These are phyloP conservation scores for Fusarium pininemorale DNA, from an alignment of 2,329 filamentous ascomycete species.

Conservation along the genomic window DNA sequence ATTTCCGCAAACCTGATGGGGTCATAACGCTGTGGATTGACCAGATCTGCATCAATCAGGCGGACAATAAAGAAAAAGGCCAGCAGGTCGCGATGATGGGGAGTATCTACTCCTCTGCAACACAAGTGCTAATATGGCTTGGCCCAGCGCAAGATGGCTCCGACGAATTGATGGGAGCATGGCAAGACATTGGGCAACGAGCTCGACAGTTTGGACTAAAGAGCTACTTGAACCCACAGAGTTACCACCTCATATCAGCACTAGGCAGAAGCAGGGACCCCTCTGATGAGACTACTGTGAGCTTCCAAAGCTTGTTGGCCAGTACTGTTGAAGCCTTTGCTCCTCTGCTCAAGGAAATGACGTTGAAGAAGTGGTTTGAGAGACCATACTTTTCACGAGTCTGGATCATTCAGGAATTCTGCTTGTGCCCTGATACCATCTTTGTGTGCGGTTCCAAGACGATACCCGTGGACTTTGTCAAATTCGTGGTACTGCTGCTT, in stretches of 20 bases:
- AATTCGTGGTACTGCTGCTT: background rate
- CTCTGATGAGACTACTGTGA: background rate
- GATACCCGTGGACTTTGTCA: background rate
- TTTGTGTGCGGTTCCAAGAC: background rate
- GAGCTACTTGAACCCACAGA: background rate
- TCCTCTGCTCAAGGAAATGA: background rate
- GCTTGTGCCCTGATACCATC: background rate
- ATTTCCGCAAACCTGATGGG: background rate
- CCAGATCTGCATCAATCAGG: background rate
- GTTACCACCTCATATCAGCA: background rate
- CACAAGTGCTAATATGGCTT: background rate
- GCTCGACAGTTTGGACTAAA: background rate
- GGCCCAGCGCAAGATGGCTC: background rate
- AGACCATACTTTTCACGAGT: background rate
- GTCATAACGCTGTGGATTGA: background rate
- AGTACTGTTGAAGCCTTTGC: background rate
- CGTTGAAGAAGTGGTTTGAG: background rate
- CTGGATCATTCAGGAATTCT: conserved; percentile 3
- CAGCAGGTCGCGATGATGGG: background rate
- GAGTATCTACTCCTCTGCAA: background rate
- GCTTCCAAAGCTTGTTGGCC: background rate
- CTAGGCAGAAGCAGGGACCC: background rate
- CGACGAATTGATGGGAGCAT: background rate
- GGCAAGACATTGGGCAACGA: background rate
- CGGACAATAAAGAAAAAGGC: background rate